Base-by-base conservation (phyloP, 106 monocot species). In the Dendrobium chrysotoxum region DNA sequence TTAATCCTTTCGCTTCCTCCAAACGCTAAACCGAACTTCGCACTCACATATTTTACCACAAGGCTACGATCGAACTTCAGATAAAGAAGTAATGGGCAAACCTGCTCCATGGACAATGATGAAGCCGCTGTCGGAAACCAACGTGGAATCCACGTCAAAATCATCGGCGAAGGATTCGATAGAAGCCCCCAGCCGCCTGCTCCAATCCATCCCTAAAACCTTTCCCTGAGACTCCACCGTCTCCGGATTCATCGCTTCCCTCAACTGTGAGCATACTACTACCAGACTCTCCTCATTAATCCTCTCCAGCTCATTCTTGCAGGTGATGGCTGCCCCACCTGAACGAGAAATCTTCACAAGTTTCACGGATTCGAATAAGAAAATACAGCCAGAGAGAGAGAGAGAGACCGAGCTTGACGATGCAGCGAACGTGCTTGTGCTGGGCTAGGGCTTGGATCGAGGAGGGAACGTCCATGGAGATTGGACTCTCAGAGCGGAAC, bases 61-160 rank as follows among this genome's bases (percentile, higher is more conserved):
- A 5, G 13, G 31, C 70, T 70, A 16, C 16, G 2, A 35, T 70
- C 15, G 16, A 70, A 70, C 35, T 35, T 31, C 35, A 28, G 44
- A 47, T 8, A 47, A 8, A 75, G 45, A 76, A 47, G 28, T 18
- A 76, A 76, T 28, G 25, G 17, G 47, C 31, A 23, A 67, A 93
- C 96, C 96, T 81, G 96, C 96, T 80, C 96, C 93, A 78, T 93
- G 96, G 46, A 96, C 96, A 15, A 96, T 67, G 39, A 96, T 79
- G 73, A 96, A 93, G 77, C 83, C 83, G 64, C 53, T 61, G 74
- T 87, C 85, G 53, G 91, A 66, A 68, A 76, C 85, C 54, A 81
- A 45, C 23, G 46, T 75, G 17, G 45, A 67, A 41, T 28, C 7
- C 54, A 77, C 85, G 8, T 64, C 76, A 35, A 86, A 66, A 42